These are phyloP conservation scores for Trichoderma reesei DNA, from an alignment of 495 filamentous ascomycete genomes.

Conservation along the genomic window DNA sequence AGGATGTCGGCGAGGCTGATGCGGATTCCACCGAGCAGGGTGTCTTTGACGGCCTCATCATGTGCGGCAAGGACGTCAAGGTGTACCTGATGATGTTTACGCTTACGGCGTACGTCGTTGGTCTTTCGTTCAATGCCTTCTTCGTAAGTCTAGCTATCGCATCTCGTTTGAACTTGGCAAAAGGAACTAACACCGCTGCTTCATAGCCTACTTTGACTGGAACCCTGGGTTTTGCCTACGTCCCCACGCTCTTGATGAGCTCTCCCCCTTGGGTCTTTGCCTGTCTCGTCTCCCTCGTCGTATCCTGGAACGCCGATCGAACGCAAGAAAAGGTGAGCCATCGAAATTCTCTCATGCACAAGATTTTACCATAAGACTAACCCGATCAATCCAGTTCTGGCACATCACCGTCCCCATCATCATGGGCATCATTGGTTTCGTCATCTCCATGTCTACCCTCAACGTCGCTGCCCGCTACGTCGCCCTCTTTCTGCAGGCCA, in stretches of 20 bases:
- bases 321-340: conserved; percentile 50
- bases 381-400: conserved; percentile 41
- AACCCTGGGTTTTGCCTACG: conserved; percentile 59
- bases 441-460: conserved; percentile 60
- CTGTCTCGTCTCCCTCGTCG: conserved; percentile 57
- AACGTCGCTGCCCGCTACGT: conserved; percentile 60
- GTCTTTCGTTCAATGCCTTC: conserved; percentile 38
- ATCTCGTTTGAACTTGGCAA: conserved; percentile 33
- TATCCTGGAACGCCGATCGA: conserved; percentile 67
- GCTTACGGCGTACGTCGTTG: conserved; percentile 31
- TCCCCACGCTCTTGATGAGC: conserved; percentile 63
- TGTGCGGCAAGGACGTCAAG: conserved; percentile 62
- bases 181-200: conserved; percentile 28
- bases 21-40: conserved; percentile 47
- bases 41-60: conserved; percentile 54
- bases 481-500: conserved; percentile 61
- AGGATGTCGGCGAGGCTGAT: conserved; percentile 70
- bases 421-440: conserved; percentile 58
- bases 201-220: conserved; percentile 71
- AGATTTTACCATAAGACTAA: conserved; percentile 8
- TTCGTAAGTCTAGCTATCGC: conserved; percentile 41
- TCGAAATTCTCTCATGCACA: background rate
- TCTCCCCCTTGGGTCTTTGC: conserved; percentile 63
- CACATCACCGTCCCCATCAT: conserved; percentile 61
- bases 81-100: conserved; percentile 44